These are phyloP conservation scores for Didymella pomorum DNA, from an alignment of 2,329 filamentous ascomycete species.

Conservation along the genomic window DNA sequence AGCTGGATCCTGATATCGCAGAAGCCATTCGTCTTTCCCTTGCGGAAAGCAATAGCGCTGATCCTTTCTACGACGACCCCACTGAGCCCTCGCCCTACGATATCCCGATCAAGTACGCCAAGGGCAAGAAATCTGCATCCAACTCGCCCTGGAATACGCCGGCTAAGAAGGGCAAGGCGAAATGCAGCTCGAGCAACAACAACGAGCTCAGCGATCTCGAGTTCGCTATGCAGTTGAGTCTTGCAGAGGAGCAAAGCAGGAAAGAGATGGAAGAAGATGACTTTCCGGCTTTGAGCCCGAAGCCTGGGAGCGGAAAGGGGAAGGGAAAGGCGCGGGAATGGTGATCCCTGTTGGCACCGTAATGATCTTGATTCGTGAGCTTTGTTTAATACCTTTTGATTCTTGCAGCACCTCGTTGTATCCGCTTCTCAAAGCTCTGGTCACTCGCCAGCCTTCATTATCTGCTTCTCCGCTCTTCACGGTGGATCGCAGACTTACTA, in stretches of 20 bases:
- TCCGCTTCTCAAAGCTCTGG: background rate
- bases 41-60: conserved; percentile 27
- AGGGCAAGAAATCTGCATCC: conserved; percentile 43
- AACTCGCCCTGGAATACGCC: conserved; percentile 35
- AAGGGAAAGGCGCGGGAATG: conserved; percentile 42
- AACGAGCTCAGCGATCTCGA: conserved; percentile 66
- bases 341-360: too few species aligned
- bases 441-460: background rate
- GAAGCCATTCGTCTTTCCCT: conserved; percentile 67
- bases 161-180: conserved; percentile 34
- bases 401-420: background rate
- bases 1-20: conserved; percentile 66
- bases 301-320: conserved; percentile 30
- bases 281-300: conserved; percentile 42
- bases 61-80: conserved; percentile 18
- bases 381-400: conserved; percentile 7
- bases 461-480: too few species aligned
- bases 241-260: conserved; percentile 65
- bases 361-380: too few species aligned
- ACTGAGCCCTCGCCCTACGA: conserved; percentile 44
- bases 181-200: conserved; percentile 47
- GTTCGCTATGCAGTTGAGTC: conserved; percentile 68
- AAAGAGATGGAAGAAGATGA: conserved; percentile 41
- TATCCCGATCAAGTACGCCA: conserved; percentile 58
- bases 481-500: too few species aligned